phyloP scores from a whole-genome alignment of 495 filamentous ascomycete genomes.

The Neurospora hispaniola region DNA sequence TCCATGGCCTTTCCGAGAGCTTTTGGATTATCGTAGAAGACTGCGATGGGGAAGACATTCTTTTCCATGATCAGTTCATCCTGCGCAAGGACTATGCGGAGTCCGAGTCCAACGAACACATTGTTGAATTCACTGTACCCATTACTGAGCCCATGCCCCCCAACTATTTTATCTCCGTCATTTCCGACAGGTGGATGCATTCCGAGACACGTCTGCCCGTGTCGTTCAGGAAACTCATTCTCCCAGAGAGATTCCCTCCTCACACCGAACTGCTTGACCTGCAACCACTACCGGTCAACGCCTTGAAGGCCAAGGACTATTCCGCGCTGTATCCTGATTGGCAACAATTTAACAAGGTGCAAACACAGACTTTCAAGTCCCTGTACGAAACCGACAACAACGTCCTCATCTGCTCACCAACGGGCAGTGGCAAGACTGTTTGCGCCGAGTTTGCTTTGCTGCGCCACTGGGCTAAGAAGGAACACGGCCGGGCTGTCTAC shows the following conservation, averaged over 20 bases:
- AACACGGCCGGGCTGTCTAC: constrained; percentile 78
- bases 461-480: constrained; percentile 68
- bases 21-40: constrained; percentile 98
- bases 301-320: constrained; percentile 78
- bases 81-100: constrained; percentile 77
- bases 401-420: constrained; percentile 80
- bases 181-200: constrained; percentile 97
- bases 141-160: constrained; percentile 97
- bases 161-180: constrained; percentile 91
- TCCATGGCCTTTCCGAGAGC: constrained; percentile 80
- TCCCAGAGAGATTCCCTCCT: constrained; percentile 91
- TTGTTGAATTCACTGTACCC: constrained; percentile 95
- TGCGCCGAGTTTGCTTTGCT: constrained; percentile 92
- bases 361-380: constrained; percentile 93
- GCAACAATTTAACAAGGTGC: constrained; percentile 91
- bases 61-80: constrained; percentile 93
- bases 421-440: constrained; percentile 91
- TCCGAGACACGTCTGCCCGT: constrained; percentile 89
- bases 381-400: constrained; percentile 85
- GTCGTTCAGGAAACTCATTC: constrained; percentile 85
- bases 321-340: constrained; percentile 72
- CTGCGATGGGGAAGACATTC: constrained; percentile 90
- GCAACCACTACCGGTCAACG: constrained; percentile 78
- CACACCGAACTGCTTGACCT: constrained; percentile 85
- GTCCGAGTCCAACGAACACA: constrained; percentile 75